These are phyloP conservation scores for Taphrina deformans DNA, from an alignment of 1,139 yeast species.

Conservation along the genomic window DNA sequence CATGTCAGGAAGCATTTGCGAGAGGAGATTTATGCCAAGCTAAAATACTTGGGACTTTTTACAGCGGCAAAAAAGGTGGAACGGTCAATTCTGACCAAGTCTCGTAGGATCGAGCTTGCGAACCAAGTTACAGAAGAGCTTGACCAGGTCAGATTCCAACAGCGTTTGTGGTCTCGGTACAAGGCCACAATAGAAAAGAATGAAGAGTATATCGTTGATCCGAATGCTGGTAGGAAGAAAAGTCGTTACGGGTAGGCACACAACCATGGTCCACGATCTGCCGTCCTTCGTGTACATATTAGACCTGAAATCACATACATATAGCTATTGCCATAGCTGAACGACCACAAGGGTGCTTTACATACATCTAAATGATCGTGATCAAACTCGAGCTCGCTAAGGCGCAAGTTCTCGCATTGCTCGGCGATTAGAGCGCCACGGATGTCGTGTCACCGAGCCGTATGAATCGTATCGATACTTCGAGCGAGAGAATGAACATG, in stretches of 20 bases:
- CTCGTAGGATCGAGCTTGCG: conserved; percentile 16
- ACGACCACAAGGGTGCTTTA: too few species aligned
- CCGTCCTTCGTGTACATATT: too few species aligned
- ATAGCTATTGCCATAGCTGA: too few species aligned
- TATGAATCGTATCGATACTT: too few species aligned
- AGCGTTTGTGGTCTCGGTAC: conserved; percentile 44
- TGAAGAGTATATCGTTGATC: conserved; percentile 70
- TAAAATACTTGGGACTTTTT: conserved; percentile 10
- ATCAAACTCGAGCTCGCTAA: too few species aligned
- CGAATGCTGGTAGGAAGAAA: conserved; percentile 10
- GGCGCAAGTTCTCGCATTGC: too few species aligned
- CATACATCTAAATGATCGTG: too few species aligned
- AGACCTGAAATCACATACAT: background rate
- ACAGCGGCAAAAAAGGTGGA: conserved; percentile 19
- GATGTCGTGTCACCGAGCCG: too few species aligned
- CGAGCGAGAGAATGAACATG: too few species aligned
- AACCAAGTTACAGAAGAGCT: conserved; percentile 22
- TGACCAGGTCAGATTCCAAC: conserved; percentile 5
- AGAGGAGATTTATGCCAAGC: conserved; percentile 9
- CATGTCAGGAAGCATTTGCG: conserved; percentile 30
- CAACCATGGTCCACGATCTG: too few species aligned
- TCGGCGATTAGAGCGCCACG: too few species aligned
- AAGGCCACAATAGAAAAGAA: conserved; percentile 64
- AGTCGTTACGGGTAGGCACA: background rate
- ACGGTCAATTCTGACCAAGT: conserved; percentile 2